phyloP scores from a whole-genome alignment of 345 rosid species.

The Adansonia digitata region DNA sequence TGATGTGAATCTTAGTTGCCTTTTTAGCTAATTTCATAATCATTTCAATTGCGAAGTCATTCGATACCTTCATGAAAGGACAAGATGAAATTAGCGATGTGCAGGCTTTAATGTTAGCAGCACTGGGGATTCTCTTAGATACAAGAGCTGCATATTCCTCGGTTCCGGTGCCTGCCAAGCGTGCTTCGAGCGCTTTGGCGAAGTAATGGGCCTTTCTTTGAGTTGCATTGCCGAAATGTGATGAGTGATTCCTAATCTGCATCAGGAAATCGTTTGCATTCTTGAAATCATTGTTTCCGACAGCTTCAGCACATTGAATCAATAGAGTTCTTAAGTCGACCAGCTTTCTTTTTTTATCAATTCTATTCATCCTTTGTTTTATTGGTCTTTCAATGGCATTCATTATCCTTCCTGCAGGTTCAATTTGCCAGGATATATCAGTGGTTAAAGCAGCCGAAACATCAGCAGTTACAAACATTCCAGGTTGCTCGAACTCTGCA shows the following conservation, averaged over 20 bases:
- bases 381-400: not conserved
- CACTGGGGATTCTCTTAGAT: not conserved
- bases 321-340: conserved; percentile 31
- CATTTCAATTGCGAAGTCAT: conserved; percentile 30
- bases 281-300: conserved; percentile 20
- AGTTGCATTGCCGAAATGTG: conserved; percentile 29
- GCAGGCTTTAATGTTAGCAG: conserved; percentile 19
- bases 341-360: not conserved
- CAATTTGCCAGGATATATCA: not conserved
- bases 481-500: not conserved
- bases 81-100: not conserved
- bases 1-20: conserved; percentile 38
- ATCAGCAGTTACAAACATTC: not conserved
- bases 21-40: conserved; percentile 30
- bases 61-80: conserved; percentile 27
- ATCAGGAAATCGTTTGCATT: conserved; percentile 20
- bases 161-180: conserved; percentile 17
- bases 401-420: not conserved
- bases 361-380: not conserved
- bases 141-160: conserved; percentile 5
- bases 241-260: conserved; percentile 33
- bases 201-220: conserved; percentile 36
- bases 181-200: conserved; percentile 34
- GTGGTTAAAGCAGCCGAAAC: not conserved
- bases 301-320: conserved; percentile 27